Evolutionary conservation across 352 stramenopile species (phyloP).

Genomic region (Sclerospora graminicola): DNA sequence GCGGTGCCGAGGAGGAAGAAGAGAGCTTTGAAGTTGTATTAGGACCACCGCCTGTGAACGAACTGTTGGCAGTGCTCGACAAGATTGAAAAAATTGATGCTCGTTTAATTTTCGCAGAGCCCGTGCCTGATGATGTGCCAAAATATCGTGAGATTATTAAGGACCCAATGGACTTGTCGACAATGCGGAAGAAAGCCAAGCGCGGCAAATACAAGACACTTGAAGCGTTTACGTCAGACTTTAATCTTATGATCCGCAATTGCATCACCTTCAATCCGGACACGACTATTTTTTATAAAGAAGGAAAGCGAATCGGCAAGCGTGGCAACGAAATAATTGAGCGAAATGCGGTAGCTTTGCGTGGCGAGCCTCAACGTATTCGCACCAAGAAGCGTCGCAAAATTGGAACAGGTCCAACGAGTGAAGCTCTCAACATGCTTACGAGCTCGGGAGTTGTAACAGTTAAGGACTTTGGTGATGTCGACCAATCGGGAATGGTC

Average conservation of each 20-base stretch:
- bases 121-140: slow-evolving; percentile 73
- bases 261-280: slow-evolving; percentile 82
- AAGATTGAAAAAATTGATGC: slow-evolving; percentile 70
- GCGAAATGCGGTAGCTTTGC: slow-evolving; percentile 45
- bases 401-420: slow-evolving; percentile 27
- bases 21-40: slow-evolving; percentile 76
- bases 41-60: slow-evolving; percentile 55
- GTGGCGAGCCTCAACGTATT: slow-evolving; percentile 62
- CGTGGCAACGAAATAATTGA: slow-evolving; percentile 73
- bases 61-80: slow-evolving; percentile 60
- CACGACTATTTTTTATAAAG: slow-evolving; percentile 83
- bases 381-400: slow-evolving; percentile 72
- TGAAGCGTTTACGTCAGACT: slow-evolving; percentile 67
- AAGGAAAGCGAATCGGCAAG: slow-evolving; percentile 79
- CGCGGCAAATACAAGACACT: slow-evolving; percentile 76
- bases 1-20: slow-evolving; percentile 54
- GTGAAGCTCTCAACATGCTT: slow-evolving; percentile 59
- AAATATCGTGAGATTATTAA: slow-evolving; percentile 79
- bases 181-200: slow-evolving; percentile 70
- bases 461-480: slow-evolving; percentile 59
- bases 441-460: slow-evolving; percentile 51
- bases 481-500: slow-evolving; percentile 77
- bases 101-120: slow-evolving; percentile 77
- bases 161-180: slow-evolving; percentile 81
- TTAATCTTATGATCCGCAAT: slow-evolving; percentile 83